Base-by-base conservation (phyloP, 2,329 filamentous ascomycete genomes). In the Botrytis sinoallii region DNA sequence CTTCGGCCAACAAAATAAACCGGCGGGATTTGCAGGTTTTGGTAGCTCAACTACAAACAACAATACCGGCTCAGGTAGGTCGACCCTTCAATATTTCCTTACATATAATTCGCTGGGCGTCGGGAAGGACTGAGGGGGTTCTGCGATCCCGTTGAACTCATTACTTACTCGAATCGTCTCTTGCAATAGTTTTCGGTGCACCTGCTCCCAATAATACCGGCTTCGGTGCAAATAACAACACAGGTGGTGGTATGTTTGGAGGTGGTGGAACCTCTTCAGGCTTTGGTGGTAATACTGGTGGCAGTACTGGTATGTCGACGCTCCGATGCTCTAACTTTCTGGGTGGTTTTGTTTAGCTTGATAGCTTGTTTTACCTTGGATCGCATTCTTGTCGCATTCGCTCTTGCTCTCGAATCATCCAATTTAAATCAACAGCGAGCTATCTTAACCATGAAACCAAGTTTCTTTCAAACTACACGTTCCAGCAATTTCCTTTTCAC, bases 1-100 rank as follows among this genome's bases (percentile, higher is more conserved):
- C 84, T 91, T 91, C 83, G 88, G 88, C 83, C 85, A 86, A 79
- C 86, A 86, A 76, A 89, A 87, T 80, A 83, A 83, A 82, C 85
- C 80, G 77, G 82, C 79, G 78, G 84, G 83, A 35, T 92, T 92
- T 82, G 88, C 88, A 78, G 89, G 88, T 63, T 91, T 82, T 79
- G 84, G 82, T 74, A 75, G 73, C 71, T 76, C 77, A 44, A 74
- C 73, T 66, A 38, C 44, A 57, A 71, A 57, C 64, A 71, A 63
- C 61, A 48, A 48, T 48, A 79, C 79, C 38, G 81, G 78, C 77
- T 79, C 79, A 80, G 83, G 81, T 82, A 81, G 75, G 81, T 80
- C 72, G 74, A 73, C 72, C 74, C 71, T 77, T 71, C 57, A 64
- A 46, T 55, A 67, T 74, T 74, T 74, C 29, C 68, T 73, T 57